These are phyloP conservation scores for Kappamyces sp. DNA, from an alignment of 192 early-diverging fungal species.

Conservation along the genomic window DNA sequence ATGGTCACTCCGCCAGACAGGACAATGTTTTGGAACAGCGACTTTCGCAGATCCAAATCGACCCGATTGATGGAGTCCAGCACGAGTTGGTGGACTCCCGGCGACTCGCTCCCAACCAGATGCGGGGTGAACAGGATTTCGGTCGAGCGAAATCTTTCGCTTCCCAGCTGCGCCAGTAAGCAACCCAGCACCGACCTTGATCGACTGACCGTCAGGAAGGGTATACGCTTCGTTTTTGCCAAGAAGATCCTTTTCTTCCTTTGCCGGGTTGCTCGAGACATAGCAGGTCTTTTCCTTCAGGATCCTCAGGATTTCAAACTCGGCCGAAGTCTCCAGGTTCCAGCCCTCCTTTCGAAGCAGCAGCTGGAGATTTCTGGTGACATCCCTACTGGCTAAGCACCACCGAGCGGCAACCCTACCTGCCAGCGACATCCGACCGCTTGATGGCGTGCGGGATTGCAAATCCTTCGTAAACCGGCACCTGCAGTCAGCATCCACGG, in stretches of 20 bases:
- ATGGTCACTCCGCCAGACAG: conserved; percentile 97
- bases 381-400: conserved; percentile 50
- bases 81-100: conserved; percentile 90
- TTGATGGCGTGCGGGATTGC: conserved; percentile 90
- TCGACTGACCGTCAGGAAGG: conserved; percentile 74
- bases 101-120: conserved; percentile 84
- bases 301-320: conserved; percentile 90
- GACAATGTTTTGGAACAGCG: conserved; percentile 84
- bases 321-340: conserved; percentile 85
- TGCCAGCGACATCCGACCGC: conserved; percentile 88
- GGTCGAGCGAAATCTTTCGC: conserved; percentile 89
- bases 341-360: conserved; percentile 86
- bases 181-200: conserved; percentile 54
- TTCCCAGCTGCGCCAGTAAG: conserved; percentile 54
- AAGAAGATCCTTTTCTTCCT: conserved; percentile 88
- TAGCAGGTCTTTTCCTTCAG: conserved; percentile 98
- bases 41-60: conserved; percentile 89
- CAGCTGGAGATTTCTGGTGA: conserved; percentile 89
- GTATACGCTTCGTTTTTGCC: conserved; percentile 73
- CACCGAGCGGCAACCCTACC: conserved; percentile 18
- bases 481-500: conserved; percentile 13
- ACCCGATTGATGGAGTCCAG: conserved; percentile 88
- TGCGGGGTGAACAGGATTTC: conserved; percentile 97
- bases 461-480: conserved; percentile 96
- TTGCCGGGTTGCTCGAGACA: conserved; percentile 76